Evolutionary conservation across 306 rosid species (phyloP).

Genomic region (Citrullus mucosospermus): DNA sequence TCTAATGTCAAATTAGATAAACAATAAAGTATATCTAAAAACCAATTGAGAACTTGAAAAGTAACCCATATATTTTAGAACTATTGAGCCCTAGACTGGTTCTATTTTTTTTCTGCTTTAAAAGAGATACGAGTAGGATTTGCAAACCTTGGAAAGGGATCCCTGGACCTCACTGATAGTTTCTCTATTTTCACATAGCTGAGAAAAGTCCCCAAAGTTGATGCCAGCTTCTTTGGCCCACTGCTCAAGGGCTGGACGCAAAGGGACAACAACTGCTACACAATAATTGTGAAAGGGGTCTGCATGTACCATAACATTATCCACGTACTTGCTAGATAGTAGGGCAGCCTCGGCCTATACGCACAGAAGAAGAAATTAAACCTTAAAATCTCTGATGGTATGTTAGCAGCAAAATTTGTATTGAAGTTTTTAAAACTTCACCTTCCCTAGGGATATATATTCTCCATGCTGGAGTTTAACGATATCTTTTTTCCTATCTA

Average conservation of each 20-base stretch:
- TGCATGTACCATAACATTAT: slow-evolving; percentile 58
- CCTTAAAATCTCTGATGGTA: background rate
- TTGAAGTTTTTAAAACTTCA: slow-evolving; percentile 9
- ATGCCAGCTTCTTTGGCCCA: slow-evolving; percentile 75
- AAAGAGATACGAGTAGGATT: background rate
- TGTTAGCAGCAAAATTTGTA: background rate
- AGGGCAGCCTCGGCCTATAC: slow-evolving; percentile 80
- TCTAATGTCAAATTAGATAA: too few species aligned
- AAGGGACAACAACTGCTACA: slow-evolving; percentile 64
- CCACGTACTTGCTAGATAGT: slow-evolving; percentile 46
- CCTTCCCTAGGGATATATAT: slow-evolving; percentile 90
- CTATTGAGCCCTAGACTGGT: background rate
- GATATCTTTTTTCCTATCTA: slow-evolving; percentile 87
- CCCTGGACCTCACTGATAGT: slow-evolving; percentile 54
- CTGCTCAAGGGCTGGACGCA: slow-evolving; percentile 37
- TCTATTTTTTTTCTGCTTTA: background rate
- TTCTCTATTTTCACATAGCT: slow-evolving; percentile 66
- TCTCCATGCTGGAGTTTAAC: slow-evolving; percentile 99
- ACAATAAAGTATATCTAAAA: too few species aligned
- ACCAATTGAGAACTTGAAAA: too few species aligned
- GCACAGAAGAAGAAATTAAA: slow-evolving; percentile 7
- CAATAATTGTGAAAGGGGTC: slow-evolving; percentile 73
- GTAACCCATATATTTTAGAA: too few species aligned
- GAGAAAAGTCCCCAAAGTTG: slow-evolving; percentile 37
- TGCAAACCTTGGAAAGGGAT: slow-evolving; percentile 63